Percentiles rank a stretch among this genome's conserved stretches.
These are phyloP conservation scores for Hyaloscypha hepaticicola DNA, from an alignment of 495 filamentous ascomycete species.

Conservation along the genomic window DNA sequence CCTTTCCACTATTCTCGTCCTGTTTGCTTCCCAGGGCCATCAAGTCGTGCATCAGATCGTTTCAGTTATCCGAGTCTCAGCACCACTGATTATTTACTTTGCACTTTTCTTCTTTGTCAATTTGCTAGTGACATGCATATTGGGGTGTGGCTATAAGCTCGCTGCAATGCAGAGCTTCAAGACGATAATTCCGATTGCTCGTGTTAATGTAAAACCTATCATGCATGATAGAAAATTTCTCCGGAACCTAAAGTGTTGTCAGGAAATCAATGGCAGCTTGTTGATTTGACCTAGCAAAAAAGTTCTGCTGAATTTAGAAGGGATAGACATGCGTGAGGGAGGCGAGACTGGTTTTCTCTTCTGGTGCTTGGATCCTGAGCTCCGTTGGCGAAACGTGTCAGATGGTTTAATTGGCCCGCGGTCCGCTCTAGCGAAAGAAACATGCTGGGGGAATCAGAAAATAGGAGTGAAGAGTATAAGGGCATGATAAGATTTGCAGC, in stretches of 20 bases:
- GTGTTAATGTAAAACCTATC: constrained; percentile 12
- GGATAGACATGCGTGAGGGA: constrained; percentile 1
- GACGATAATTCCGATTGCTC: constrained; percentile 5
- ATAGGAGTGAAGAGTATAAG: no score
- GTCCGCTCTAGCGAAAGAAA: no score
- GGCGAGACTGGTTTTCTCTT: constrained; percentile 15
- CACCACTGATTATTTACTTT: constrained; percentile 82
- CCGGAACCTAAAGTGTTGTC: neutral
- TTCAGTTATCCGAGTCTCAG: constrained; percentile 74
- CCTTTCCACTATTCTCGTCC: constrained; percentile 79
- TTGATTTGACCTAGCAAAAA: constrained; percentile 11
- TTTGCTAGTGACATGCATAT: constrained; percentile 51
- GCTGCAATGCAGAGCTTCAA: constrained; percentile 86
- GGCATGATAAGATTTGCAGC: no score
- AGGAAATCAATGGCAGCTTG: constrained; percentile 21
- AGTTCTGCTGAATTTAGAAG: constrained; percentile 27
- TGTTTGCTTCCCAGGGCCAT: constrained; percentile 81
- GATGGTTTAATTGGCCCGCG: no score
- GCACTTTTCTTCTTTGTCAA: constrained; percentile 69
- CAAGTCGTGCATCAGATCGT: constrained; percentile 84
- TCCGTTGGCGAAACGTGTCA: constrained; percentile 10
- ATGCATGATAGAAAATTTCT: constrained; percentile 17
- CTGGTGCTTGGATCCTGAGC: constrained; percentile 7
- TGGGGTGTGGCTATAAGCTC: constrained; percentile 74
- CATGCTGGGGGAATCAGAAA: no score